Evolutionary conservation across 2,329 filamentous ascomycete species (phyloP).

Genomic region (Didymosphaeria variabile): DNA sequence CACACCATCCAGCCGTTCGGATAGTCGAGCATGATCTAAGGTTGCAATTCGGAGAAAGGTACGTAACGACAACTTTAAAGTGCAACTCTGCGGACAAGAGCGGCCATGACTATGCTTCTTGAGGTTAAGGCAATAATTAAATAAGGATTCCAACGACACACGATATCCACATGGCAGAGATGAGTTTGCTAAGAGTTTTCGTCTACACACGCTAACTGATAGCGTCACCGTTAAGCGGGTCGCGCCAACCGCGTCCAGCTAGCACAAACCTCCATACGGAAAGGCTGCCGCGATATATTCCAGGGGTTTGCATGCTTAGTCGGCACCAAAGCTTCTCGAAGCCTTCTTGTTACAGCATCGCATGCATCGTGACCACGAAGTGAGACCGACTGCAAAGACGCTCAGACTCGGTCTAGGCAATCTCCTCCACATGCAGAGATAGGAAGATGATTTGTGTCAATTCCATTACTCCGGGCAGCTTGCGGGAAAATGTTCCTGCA

Average conservation of each 20-base stretch:
- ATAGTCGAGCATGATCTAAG: not conserved
- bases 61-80: not conserved
- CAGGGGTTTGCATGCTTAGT: conserved; percentile 1
- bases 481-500: conserved; percentile 12
- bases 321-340: conserved; percentile 1
- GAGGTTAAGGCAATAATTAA: not conserved
- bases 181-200: conserved; percentile 10
- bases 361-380: conserved; percentile 12
- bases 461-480: conserved; percentile 11
- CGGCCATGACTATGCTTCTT: not conserved
- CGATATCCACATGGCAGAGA: conserved; percentile 10
- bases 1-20: not conserved
- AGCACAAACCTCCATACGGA: not conserved
- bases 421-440: conserved; percentile 14
- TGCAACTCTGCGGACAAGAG: not conserved
- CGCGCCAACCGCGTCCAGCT: not conserved
- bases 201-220: not conserved
- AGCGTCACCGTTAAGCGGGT: conserved; percentile 5
- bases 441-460: conserved; percentile 14
- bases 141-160: conserved; percentile 14
- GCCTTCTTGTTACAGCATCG: not conserved
- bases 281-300: not conserved
- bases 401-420: conserved; percentile 8
- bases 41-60: conserved; percentile 3
- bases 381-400: conserved; percentile 8